Evolutionary conservation across 2,329 filamentous ascomycete genomes (phyloP).

Genomic region (Cercospora sp.): DNA sequence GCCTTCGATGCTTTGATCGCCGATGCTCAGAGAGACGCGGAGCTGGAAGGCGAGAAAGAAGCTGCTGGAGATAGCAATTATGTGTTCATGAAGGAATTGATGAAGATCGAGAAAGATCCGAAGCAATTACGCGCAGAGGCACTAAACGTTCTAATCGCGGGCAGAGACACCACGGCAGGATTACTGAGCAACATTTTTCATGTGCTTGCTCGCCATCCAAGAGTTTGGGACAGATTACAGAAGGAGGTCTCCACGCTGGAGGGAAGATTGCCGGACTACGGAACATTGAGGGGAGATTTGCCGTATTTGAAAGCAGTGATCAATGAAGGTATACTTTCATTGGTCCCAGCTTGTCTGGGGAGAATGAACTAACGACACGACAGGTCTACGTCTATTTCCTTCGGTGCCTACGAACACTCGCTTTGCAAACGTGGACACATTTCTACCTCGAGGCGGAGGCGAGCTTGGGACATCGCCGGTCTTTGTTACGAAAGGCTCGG

Average conservation of each 20-base stretch:
- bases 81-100: not conserved
- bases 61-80: not conserved
- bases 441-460: not conserved
- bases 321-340: not conserved
- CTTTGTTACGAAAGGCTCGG: not conserved
- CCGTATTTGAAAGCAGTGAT: not conserved
- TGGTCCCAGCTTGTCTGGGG: too few relatives aligned
- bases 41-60: not conserved
- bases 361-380: not conserved
- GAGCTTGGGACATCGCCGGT: not conserved
- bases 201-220: not conserved
- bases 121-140: not conserved
- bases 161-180: not conserved
- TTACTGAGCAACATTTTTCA: not conserved
- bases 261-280: not conserved
- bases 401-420: not conserved
- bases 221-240: not conserved
- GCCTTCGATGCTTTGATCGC: not conserved
- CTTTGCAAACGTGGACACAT: not conserved
- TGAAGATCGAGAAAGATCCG: not conserved
- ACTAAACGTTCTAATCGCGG: not conserved
- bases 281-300: not conserved
- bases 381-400: not conserved
- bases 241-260: not conserved
- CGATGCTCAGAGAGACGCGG: not conserved